Conservation (phyloP, 2,329 filamentous ascomycete genomes). For the Hypoxylon sp. region DNA sequence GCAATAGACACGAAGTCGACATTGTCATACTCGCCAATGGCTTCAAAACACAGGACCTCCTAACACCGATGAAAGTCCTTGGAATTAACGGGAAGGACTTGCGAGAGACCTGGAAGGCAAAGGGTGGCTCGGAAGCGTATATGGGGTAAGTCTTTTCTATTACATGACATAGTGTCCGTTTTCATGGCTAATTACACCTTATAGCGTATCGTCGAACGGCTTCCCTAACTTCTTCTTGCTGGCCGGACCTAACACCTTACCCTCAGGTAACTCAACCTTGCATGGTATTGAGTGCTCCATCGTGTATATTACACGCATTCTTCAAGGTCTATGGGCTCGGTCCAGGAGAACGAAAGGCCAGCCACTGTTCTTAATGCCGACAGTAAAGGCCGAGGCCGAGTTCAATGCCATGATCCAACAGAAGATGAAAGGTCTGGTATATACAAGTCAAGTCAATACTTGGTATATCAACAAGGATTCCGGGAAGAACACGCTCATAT, state of each 20-base stretch:
- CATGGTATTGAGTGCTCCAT: slow-evolving; percentile 8
- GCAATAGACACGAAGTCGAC: slow-evolving; percentile 1
- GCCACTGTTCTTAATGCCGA: not conserved
- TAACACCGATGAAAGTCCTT: slow-evolving; percentile 1
- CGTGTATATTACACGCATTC: not conserved
- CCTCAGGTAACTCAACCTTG: not conserved
- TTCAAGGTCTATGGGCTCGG: not conserved
- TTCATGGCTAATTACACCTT: not conserved
- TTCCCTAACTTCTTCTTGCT: slow-evolving; percentile 7
- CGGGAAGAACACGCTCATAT: slow-evolving; percentile 3
- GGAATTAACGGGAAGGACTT: not conserved
- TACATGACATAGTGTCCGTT: not conserved
- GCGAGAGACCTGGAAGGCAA: not conserved
- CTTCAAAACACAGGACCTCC: slow-evolving; percentile 5
- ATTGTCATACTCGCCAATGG: slow-evolving; percentile 6
- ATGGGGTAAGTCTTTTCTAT: not conserved
- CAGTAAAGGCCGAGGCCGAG: not conserved
- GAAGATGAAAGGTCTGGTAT: slow-evolving; percentile 1
- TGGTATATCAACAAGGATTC: slow-evolving; percentile 10
- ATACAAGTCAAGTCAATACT: not conserved
- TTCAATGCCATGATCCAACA: slow-evolving; percentile 10
- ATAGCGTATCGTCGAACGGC: slow-evolving; percentile 1
- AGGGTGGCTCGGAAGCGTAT: slow-evolving; percentile 9
- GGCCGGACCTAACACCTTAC: slow-evolving; percentile 1
- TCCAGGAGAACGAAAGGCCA: not conserved